A percentile compares a stretch with the other conserved stretches of the same genome.
phyloP scores from a whole-genome alignment of 2,329 filamentous ascomycete genomes.

The Alternaria angustiovoidea region DNA sequence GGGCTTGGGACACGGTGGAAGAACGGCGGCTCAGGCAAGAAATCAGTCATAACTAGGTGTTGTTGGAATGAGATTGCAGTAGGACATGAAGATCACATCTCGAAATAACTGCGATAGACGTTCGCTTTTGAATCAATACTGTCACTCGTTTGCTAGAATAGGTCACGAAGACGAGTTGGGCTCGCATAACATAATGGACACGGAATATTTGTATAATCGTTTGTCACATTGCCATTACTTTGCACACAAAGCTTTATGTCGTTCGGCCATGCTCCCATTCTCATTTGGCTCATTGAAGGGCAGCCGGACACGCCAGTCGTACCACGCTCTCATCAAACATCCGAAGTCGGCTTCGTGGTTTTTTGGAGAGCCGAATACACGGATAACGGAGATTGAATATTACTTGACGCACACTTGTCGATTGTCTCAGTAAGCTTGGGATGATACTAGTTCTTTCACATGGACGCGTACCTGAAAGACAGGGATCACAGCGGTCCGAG shows the following conservation, averaged over 20 bases:
- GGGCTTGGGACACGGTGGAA: slow-evolving; percentile 18
- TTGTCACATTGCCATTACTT: slow-evolving; percentile 5
- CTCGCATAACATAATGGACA: neutral
- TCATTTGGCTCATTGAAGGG: neutral
- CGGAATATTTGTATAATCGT: slow-evolving; percentile 11
- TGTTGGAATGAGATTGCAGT: neutral
- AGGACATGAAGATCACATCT: neutral
- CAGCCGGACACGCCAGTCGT: neutral
- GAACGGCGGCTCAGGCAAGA: neutral
- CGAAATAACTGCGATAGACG: neutral
- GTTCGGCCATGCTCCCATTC: neutral
- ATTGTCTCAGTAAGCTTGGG: neutral
- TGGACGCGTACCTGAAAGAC: slow-evolving; percentile 21
- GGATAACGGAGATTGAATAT: neutral
- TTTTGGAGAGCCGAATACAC: neutral
- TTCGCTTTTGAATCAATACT: neutral
- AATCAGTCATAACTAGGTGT: slow-evolving; percentile 1
- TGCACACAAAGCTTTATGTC: neutral
- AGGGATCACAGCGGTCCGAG: slow-evolving; percentile 21
- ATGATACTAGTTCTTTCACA: slow-evolving; percentile 1
- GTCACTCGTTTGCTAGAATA: slow-evolving; percentile 10
- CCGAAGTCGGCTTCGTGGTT: neutral
- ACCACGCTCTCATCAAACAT: neutral
- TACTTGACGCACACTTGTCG: neutral
- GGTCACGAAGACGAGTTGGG: neutral